phyloP scores from a whole-genome alignment of 305 asterid genomes.

The Caryopteris hybrid region DNA sequence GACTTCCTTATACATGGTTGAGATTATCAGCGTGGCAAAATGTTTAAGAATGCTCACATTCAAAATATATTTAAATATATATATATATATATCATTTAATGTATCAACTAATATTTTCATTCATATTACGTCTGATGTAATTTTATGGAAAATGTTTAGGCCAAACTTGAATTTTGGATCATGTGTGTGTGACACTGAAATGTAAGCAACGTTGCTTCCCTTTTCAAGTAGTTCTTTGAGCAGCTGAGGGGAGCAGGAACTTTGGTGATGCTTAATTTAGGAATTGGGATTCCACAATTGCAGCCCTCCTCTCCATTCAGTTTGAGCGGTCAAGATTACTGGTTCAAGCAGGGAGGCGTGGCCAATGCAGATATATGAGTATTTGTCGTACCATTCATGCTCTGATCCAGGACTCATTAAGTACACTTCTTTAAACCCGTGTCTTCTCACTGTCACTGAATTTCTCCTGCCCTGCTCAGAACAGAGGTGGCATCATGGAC shows the following conservation, averaged over 20 bases:
- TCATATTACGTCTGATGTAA: background rate
- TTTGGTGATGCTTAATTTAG: constrained; percentile 13
- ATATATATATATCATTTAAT: too few species aligned
- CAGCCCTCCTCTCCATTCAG: constrained; percentile 65
- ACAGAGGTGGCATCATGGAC: background rate
- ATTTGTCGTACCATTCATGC: constrained; percentile 54
- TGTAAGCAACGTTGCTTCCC: background rate
- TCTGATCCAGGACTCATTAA: constrained; percentile 73
- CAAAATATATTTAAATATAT: too few species aligned
- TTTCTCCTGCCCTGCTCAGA: constrained; percentile 67
- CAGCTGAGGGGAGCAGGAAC: background rate
- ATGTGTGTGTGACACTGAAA: too few species aligned
- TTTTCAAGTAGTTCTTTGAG: background rate
- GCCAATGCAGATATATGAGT: constrained; percentile 54
- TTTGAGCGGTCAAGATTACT: constrained; percentile 37
- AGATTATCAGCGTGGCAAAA: background rate
- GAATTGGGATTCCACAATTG: constrained; percentile 61
- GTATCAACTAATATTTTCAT: background rate
- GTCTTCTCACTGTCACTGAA: constrained; percentile 48
- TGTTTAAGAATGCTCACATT: too few species aligned
- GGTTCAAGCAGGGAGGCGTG: constrained; percentile 64
- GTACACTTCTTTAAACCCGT: constrained; percentile 71
- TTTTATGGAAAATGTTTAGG: background rate
- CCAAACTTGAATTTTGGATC: background rate
- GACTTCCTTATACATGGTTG: background rate